phyloP scores from a whole-genome alignment of 495 filamentous ascomycete genomes.

The Penicillium alfredii region DNA sequence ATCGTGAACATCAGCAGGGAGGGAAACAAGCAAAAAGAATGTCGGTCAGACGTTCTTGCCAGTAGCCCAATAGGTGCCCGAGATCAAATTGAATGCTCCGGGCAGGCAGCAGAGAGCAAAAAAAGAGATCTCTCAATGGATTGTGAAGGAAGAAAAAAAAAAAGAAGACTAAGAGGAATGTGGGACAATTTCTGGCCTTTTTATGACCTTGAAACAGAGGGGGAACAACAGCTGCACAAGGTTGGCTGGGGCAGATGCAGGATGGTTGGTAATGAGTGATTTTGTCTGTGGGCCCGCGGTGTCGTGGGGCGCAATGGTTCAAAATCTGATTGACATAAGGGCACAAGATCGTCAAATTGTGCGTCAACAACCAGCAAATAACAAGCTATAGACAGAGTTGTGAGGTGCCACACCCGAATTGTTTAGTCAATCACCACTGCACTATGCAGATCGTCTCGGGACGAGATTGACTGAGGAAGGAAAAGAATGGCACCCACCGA shows the following conservation, averaged over 20 bases:
- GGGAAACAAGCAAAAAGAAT: slow-evolving; percentile 7
- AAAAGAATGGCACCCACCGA: background rate
- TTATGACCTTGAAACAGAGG: slow-evolving; percentile 10
- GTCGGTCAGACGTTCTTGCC: slow-evolving; percentile 11
- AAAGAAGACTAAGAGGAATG: background rate
- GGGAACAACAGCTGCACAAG: slow-evolving; percentile 9
- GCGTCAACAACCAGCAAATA: no score
- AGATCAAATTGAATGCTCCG: slow-evolving; percentile 14
- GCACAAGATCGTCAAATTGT: slow-evolving; percentile 1
- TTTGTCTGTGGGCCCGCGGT: slow-evolving; percentile 28
- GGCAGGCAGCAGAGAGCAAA: background rate
- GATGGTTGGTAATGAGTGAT: slow-evolving; percentile 23
- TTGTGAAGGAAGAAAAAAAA: no score
- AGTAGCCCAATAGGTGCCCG: slow-evolving; percentile 19
- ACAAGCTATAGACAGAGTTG: background rate
- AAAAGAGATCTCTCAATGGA: slow-evolving; percentile 8
- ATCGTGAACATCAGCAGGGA: slow-evolving; percentile 34
- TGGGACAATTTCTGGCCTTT: slow-evolving; percentile 7
- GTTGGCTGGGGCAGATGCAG: no score
- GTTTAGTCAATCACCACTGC: background rate
- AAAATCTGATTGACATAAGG: slow-evolving; percentile 29
- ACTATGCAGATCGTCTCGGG: slow-evolving; percentile 8
- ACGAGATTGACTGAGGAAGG: slow-evolving; percentile 8
- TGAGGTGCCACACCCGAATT: slow-evolving; percentile 6
- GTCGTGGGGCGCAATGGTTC: slow-evolving; percentile 18